Evolutionary conservation across 2,329 filamentous ascomycete species (phyloP), one percentile per base, ranked within the genome.

Genomic region (Fusarium sp.): DNA sequence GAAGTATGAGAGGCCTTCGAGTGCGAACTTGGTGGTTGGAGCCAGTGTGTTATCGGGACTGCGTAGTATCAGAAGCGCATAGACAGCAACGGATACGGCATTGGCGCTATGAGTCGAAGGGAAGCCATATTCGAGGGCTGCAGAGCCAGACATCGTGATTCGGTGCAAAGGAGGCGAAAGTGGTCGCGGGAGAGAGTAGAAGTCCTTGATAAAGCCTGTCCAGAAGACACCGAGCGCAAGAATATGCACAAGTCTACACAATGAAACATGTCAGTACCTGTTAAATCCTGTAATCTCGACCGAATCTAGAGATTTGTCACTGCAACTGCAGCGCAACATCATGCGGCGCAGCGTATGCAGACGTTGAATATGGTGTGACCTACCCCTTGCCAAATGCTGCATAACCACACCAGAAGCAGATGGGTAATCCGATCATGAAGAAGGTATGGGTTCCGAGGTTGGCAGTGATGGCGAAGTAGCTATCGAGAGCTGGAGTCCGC

Each of bases 371-470:
- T 60, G 51, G 45, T 33, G 41, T 67, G 60, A 87, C 91, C 77
- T 91, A 97, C 94, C 92, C 95, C 85, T 96, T 92, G 61, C 94
- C 96, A 74, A 97, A 89, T 71, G 89, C 91, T 47, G 92, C 91
- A 83, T 95, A 93, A 60, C 95, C 95, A 78, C 94, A 97, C 96
- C 96, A 99, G 85, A 98, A 98, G 76, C 97, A 89, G 73, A 98
- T 94, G 11, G 96, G 96, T 78, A 99, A 85, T 65, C 94, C 92
- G 75, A 97, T 89, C 95, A 98, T 98, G 86, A 98, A 99, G 85
- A 98, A 98, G 1, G 96, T 99, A 83, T 99, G 96, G 2, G 96
- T 99, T 74, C 96, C 94, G 61, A 98, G 89, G 82, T 98, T 99
- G 72, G 96, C 96, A 2, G 95, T 97, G 74, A 97, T 94, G 56